Base-by-base conservation (phyloP, 306 rosid species). In the Cicer cuneatum region DNA sequence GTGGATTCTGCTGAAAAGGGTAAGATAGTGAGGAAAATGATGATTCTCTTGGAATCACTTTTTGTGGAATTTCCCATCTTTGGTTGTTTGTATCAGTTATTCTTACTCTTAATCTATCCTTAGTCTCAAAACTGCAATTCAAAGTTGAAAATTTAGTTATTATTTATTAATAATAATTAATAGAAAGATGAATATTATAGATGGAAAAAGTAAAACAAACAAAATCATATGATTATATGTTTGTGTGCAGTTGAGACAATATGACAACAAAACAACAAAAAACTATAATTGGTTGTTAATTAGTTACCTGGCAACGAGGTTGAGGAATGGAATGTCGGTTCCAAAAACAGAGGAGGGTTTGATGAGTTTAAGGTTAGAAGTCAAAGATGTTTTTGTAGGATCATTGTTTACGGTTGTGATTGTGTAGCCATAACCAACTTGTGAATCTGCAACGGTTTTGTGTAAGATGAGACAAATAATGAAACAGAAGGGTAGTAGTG, bases 51-150 rank as follows among this genome's bases (percentile, higher is more conserved):
- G 93, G 85, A 45, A 93, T 73, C 8, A 93, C 41, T 38, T 83
- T 45, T 58, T 81, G 53, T 7, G 92, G 98, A 52, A 93, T 65
- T 79, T 89, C 98, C 98, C 97, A 93, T 75, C 97, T 82, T 77
- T 78, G 73, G 1, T 75, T 47, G 2, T 64, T 16, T 9, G 93
- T 70, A 53, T 91, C 90, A 2, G 78, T 85, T 65, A 93, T 85
- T 73, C 82, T 74, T 40, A 93, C 71, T 58, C 97, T 83, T 18
- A 93, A 48, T 29, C 92, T 79, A 6, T 88, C 86, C 61, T 77
- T 63, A 8, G 69, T 80, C 72, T 93, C 92, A 40, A 85, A 86
- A 69, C 92, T 93, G 84, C 76, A 63, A 19, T 16, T 21, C 43
- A 58, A 4, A 58, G 18, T 58, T 58, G 10, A 58, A 58, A 52